Evolutionary conservation across 2,329 filamentous ascomycete genomes (phyloP).

Genomic region (Sclerotinia glacialis): DNA sequence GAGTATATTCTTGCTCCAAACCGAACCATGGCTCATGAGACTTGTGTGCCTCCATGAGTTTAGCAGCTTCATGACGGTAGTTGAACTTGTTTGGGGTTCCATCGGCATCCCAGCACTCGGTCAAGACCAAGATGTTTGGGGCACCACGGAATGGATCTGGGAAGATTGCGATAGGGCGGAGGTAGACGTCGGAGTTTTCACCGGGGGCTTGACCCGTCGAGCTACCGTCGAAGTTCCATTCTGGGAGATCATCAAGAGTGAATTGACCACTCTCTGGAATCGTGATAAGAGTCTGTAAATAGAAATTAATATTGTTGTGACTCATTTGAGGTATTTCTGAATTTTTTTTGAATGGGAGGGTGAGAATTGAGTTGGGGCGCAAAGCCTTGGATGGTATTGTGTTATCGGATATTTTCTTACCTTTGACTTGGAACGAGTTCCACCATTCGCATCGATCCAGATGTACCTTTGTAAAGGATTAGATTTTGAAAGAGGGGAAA

Average conservation of each 20-base stretch:
- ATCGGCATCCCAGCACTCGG: constrained; percentile 92
- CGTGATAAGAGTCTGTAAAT: constrained; percentile 59
- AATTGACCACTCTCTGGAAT: constrained; percentile 46
- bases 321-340: constrained; percentile 22
- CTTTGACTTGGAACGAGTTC: constrained; percentile 91
- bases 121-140: constrained; percentile 91
- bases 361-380: constrained; percentile 3
- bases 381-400: not conserved
- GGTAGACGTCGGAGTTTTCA: constrained; percentile 97
- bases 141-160: constrained; percentile 86
- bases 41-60: constrained; percentile 85
- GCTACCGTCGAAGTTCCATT: constrained; percentile 85
- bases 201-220: constrained; percentile 90
- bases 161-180: constrained; percentile 84
- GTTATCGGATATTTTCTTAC: constrained; percentile 55
- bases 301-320: constrained; percentile 4
- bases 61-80: constrained; percentile 86
- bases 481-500: constrained; percentile 19
- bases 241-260: constrained; percentile 62
- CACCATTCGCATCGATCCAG: constrained; percentile 85
- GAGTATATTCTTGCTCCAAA: constrained; percentile 96
- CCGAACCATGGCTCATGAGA: constrained; percentile 92
- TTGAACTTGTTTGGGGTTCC: constrained; percentile 98
- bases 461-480: constrained; percentile 56
- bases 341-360: not conserved